Evolutionary conservation across 768 basidiomycete species (phyloP), one percentile per base, ranked within the genome.

Genomic region (Gloeostereum incarnatum): DNA sequence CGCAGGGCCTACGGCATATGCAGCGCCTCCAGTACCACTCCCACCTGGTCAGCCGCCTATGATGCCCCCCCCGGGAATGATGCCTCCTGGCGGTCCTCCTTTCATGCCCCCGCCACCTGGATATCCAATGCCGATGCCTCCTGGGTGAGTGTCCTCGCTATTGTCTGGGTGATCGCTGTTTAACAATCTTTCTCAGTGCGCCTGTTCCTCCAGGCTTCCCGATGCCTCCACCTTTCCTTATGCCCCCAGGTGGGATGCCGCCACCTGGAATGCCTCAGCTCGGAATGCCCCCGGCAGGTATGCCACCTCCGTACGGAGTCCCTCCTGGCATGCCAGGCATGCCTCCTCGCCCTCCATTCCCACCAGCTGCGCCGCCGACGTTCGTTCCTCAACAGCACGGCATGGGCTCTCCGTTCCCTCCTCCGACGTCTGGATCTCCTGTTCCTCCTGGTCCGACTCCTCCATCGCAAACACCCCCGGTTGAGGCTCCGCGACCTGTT

Each of bases 1-100:
- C n/a, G 84, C 81, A 21, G 76, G 81, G 2, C 75, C 87, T 0
- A 82, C 84, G 49, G 65, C 83, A 1, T 90, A 89, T 48, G 63
- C 67, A 13, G 61, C 65, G 24, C 69, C 74, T 3, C 66, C 71
- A 4, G 42, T 60, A 22, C 60, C 65, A 18, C 56, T 59, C 36
- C 43, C 61, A 30, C 49, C 45, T 7, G n/a, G n/a, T n/a, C n/a
- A n/a, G n/a, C 57, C 59, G 36, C 61, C 63, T 48, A 41, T 47
- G 35, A 37, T 41, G 37, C 44, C 47, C 2, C 47, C 47, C 8
- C 40, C 43, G 21, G 52, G 53, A 10, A 52, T 51, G 35, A 44
- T 49, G 40, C 58, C 58, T 14, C 56, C 45, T 8, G 35, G 38
- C 29, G 44, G 21, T 40, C 32, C 19, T 24, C 39, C 20, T 26